Percentiles rank a stretch among this genome's conserved stretches.
phyloP scores from a whole-genome alignment of 495 filamentous ascomycete species.

The Xylaria acuta region DNA sequence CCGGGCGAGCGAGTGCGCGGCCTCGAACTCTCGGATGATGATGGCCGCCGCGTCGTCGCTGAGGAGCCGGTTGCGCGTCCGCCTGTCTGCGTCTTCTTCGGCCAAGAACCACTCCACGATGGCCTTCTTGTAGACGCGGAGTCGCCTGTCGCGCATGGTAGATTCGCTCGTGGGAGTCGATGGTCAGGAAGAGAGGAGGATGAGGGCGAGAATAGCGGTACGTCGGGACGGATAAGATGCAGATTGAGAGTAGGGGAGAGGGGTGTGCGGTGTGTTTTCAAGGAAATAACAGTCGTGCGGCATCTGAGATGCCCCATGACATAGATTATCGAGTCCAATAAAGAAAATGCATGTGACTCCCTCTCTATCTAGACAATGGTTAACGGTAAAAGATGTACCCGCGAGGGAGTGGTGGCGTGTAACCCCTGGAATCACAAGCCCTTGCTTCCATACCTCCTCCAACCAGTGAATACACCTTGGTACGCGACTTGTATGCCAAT shows the following conservation, averaged over 20 bases:
- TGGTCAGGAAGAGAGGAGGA: too few relatives aligned
- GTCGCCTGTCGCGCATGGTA: not conserved
- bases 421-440: not conserved
- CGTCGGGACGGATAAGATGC: not conserved
- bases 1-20: not conserved
- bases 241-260: not conserved
- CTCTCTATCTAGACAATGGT: too few relatives aligned
- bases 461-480: too few relatives aligned
- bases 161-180: not conserved
- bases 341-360: not conserved
- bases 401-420: not conserved
- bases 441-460: not conserved
- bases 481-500: too few relatives aligned
- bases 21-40: not conserved
- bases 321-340: not conserved
- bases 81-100: not conserved
- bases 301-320: not conserved
- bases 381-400: not conserved
- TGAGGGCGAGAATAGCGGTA: too few relatives aligned
- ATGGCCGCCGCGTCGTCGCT: not conserved
- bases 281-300: not conserved
- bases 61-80: not conserved
- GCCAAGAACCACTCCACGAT: not conserved
- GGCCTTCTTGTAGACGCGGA: not conserved
- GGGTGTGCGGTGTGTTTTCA: not conserved